These are phyloP conservation scores for Raffaelea ambrosiae DNA, from an alignment of 2,329 filamentous ascomycete species.

Conservation along the genomic window DNA sequence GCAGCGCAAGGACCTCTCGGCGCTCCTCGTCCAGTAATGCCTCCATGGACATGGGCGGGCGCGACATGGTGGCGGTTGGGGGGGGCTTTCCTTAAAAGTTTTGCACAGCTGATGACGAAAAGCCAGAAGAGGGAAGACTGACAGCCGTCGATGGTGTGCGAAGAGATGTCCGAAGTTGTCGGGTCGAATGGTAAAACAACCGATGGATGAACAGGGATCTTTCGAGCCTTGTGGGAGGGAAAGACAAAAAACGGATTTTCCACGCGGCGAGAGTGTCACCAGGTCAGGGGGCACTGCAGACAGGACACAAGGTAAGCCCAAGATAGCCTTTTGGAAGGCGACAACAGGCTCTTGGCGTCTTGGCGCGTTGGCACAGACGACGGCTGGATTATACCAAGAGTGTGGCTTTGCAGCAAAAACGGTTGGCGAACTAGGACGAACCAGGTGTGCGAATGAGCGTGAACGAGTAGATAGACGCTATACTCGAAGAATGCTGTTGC, in stretches of 20 bases:
- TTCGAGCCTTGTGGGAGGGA: too few relatives aligned
- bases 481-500: too few relatives aligned
- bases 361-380: constrained; percentile 5
- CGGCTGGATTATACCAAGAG: neutral
- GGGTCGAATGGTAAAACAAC: too few relatives aligned
- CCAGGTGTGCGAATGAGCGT: neutral
- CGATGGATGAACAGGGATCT: too few relatives aligned
- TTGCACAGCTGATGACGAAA: too few relatives aligned
- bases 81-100: too few relatives aligned
- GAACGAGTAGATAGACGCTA: too few relatives aligned
- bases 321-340: constrained; percentile 2
- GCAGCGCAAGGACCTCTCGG: constrained; percentile 60
- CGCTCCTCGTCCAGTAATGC: constrained; percentile 70
- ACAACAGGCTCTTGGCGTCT: constrained; percentile 9
- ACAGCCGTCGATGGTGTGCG: too few relatives aligned
- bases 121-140: too few relatives aligned
- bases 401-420: neutral
- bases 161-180: too few relatives aligned
- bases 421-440: neutral
- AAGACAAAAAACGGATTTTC: neutral
- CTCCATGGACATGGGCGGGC: constrained; percentile 62
- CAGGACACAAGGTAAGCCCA: too few relatives aligned
- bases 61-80: constrained; percentile 19
- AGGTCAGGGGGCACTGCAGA: too few relatives aligned
- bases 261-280: neutral